phyloP scores from a whole-genome alignment of 1,284 basidiomycete genomes.

The Malassezia dermatis region DNA sequence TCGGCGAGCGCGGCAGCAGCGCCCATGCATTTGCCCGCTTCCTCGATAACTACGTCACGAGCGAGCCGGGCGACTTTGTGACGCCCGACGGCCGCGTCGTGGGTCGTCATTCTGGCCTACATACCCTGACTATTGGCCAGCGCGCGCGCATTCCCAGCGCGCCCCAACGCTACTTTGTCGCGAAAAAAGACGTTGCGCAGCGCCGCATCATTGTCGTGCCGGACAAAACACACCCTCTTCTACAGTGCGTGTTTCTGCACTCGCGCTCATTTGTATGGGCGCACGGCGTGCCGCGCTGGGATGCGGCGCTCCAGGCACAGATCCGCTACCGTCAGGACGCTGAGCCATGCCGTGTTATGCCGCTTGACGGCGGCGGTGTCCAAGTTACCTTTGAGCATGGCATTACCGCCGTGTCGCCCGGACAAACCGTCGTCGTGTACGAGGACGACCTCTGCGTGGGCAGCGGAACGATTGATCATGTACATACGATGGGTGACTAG shows the following conservation, averaged over 20 bases:
- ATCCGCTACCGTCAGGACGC: constrained; percentile 63
- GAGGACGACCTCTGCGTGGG: constrained; percentile 70
- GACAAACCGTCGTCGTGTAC: constrained; percentile 69
- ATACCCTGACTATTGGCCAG: constrained; percentile 82
- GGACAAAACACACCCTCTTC: constrained; percentile 60
- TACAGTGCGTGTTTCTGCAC: constrained; percentile 51
- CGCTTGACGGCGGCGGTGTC: constrained; percentile 11
- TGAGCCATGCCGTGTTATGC: constrained; percentile 52
- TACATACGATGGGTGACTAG: constrained; percentile 18
- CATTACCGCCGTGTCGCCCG: constrained; percentile 63
- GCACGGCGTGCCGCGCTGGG: constrained; percentile 45
- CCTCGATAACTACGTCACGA: constrained; percentile 60
- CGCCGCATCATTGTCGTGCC: constrained; percentile 68
- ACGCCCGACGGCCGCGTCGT: constrained; percentile 56
- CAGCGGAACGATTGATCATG: constrained; percentile 58
- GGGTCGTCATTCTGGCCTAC: constrained; percentile 65
- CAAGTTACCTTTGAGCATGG: constrained; percentile 54
- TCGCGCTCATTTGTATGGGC: constrained; percentile 22
- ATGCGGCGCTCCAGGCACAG: constrained; percentile 58
- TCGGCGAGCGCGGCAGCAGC: constrained; percentile 62
- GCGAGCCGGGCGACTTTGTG: constrained; percentile 61
- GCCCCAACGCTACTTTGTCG: constrained; percentile 62
- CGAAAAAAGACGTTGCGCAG: constrained; percentile 57
- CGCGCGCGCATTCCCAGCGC: constrained; percentile 61
- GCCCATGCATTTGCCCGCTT: constrained; percentile 18